Conservation (phyloP, 306 rosid genomes). For the Medicago arabica region DNA sequence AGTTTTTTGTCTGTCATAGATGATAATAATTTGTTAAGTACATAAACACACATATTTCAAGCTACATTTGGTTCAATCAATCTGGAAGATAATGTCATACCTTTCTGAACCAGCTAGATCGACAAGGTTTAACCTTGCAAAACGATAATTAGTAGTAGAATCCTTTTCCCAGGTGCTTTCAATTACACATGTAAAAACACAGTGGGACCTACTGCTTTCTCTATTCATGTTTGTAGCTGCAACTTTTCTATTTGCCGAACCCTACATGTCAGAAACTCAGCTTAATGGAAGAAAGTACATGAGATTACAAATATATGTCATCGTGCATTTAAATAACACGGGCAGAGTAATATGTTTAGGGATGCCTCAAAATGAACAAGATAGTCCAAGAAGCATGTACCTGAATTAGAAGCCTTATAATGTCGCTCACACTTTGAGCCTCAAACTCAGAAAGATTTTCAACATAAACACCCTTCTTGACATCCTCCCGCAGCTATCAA, state of each 20-base stretch:
- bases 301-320: conserved; percentile 18
- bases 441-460: conserved; percentile 95
- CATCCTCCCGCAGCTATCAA: conserved; percentile 89
- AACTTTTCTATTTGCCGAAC: conserved; percentile 95
- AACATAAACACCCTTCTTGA: conserved; percentile 88
- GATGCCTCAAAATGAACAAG: conserved; percentile 38
- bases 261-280: conserved; percentile 59
- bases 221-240: conserved; percentile 98
- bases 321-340: conserved; percentile 23
- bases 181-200: conserved; percentile 96
- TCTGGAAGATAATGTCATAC: conserved; percentile 48
- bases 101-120: conserved; percentile 99
- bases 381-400: conserved; percentile 43
- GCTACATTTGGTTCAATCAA: conserved; percentile 25
- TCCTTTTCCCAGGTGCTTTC: conserved; percentile 98
- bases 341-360: conserved; percentile 7
- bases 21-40: conserved; percentile 35
- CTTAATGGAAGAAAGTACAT: conserved; percentile 42
- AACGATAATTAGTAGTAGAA: conserved; percentile 84
- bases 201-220: conserved; percentile 97
- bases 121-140: conserved; percentile 91
- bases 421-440: conserved; percentile 80
- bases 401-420: conserved; percentile 83
- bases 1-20: conserved; percentile 83
- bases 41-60: conserved; percentile 17